A percentile compares a stretch with the other conserved stretches of the same genome.
Conservation (phyloP, 257 asterid species). For the Misopates orontium region DNA sequence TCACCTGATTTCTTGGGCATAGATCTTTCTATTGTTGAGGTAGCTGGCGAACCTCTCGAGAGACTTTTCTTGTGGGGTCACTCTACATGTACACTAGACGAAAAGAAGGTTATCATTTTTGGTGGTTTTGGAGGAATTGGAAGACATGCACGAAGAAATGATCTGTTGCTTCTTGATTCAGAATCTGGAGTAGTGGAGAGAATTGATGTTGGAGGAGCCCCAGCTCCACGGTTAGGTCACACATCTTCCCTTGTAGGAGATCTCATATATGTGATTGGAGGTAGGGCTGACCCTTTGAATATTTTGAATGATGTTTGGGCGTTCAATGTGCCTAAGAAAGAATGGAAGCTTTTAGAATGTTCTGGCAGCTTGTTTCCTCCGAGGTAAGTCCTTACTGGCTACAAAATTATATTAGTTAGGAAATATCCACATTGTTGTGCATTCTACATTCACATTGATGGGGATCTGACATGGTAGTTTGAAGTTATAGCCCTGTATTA, state of each 20-base stretch:
- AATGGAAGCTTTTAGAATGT: slow-evolving; percentile 73
- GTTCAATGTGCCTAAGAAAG: slow-evolving; percentile 43
- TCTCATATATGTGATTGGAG: slow-evolving; percentile 73
- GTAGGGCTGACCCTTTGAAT: slow-evolving; percentile 83
- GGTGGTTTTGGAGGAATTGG: slow-evolving; percentile 99
- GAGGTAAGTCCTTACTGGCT: slow-evolving; percentile 48
- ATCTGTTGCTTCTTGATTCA: slow-evolving; percentile 57
- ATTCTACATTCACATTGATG: slow-evolving; percentile 6
- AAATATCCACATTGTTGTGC: neutral
- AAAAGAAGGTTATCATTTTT: slow-evolving; percentile 58
- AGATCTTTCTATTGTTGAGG: slow-evolving; percentile 46
- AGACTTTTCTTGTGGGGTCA: slow-evolving; percentile 97
- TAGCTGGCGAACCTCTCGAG: slow-evolving; percentile 76
- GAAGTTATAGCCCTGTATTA: neutral
- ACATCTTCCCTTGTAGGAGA: slow-evolving; percentile 66
- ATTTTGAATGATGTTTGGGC: slow-evolving; percentile 88
- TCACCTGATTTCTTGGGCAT: slow-evolving; percentile 34
- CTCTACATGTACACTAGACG: slow-evolving; percentile 61
- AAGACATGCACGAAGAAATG: slow-evolving; percentile 84
- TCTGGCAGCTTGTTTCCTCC: slow-evolving; percentile 66
- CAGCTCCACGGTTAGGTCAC: slow-evolving; percentile 91
- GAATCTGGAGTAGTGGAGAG: slow-evolving; percentile 50
- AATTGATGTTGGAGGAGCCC: slow-evolving; percentile 52
- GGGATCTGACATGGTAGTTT: neutral
- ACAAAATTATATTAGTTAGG: slow-evolving; percentile 10